Evolutionary conservation across 2,329 filamentous ascomycete species (phyloP).

Genomic region (Cladophialophora chaetospira): DNA sequence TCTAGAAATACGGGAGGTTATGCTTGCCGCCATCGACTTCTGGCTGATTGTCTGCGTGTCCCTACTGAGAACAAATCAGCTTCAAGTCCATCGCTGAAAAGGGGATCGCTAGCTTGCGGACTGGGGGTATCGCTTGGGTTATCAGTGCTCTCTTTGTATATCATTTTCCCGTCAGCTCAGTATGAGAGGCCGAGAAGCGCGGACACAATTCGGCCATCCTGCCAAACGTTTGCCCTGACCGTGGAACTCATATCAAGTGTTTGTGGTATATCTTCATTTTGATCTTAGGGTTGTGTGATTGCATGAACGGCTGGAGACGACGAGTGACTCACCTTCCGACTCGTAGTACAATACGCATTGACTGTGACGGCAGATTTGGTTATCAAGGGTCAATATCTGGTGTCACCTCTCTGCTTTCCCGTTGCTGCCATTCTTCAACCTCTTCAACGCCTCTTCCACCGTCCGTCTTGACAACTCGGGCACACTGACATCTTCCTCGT

Average conservation of each 20-base stretch:
- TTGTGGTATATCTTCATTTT: constrained; percentile 13
- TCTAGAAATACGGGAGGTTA: no score
- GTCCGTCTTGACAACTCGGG: constrained; percentile 46
- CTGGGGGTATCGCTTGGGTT: neutral
- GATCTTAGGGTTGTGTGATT: neutral
- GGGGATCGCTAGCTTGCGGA: no score
- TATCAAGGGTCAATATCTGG: neutral
- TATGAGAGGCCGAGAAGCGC: constrained; percentile 4
- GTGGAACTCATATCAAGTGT: constrained; percentile 28
- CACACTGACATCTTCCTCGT: constrained; percentile 43
- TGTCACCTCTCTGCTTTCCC: neutral
- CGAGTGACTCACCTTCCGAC: neutral
- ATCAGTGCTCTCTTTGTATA: constrained; percentile 65
- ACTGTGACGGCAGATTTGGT: neutral
- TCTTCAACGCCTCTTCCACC: constrained; percentile 46
- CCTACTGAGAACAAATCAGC: neutral
- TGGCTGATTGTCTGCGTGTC: no score
- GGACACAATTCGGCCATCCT: neutral
- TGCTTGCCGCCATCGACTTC: no score
- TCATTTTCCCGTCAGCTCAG: constrained; percentile 42
- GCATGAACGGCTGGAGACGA: neutral
- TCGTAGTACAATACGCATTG: neutral
- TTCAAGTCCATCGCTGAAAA: neutral
- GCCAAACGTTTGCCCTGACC: neutral
- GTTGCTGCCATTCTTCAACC: constrained; percentile 37